Conservation (phyloP, 169 alveolate species). For the Plasmodium cynomolgi region DNA sequence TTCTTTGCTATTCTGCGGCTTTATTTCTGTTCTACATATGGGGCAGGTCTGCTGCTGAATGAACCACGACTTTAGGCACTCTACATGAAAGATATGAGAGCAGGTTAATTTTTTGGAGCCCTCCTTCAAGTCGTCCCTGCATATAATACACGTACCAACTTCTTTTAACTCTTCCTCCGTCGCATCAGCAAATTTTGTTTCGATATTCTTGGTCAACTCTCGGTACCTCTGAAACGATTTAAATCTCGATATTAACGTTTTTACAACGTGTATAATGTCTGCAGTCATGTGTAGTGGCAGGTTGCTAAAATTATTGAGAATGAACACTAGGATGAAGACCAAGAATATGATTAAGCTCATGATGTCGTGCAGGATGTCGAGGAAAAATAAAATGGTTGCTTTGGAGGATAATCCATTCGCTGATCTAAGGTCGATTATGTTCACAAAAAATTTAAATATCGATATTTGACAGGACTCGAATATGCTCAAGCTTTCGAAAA, state of each 20-base stretch:
- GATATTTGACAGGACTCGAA: constrained; percentile 76
- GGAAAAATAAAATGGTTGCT: constrained; percentile 79
- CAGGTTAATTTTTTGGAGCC: constrained; percentile 88
- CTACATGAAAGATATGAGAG: constrained; percentile 89
- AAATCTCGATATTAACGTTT: constrained; percentile 70
- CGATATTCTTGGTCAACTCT: constrained; percentile 71
- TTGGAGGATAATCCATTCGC: constrained; percentile 79
- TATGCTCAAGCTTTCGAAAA: constrained; percentile 84
- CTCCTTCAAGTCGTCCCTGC: constrained; percentile 87
- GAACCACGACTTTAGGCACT: constrained; percentile 88
- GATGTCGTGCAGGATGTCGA: constrained; percentile 81
- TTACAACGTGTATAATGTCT: constrained; percentile 87
- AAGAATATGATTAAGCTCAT: constrained; percentile 74
- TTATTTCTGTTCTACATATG: constrained; percentile 83
- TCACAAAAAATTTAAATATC: constrained; percentile 75
- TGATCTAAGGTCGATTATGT: constrained; percentile 74
- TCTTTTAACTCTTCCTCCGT: constrained; percentile 86
- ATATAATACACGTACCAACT: constrained; percentile 90
- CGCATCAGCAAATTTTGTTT: constrained; percentile 84
- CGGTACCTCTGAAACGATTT: constrained; percentile 77
- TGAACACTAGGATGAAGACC: constrained; percentile 81
- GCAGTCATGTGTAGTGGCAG: constrained; percentile 90
- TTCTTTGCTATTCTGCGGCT: constrained; percentile 4
- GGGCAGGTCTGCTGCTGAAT: constrained; percentile 90
- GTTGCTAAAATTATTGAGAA: constrained; percentile 86